Base-by-base conservation (phyloP, 768 basidiomycete species). In the Candolleomyces efflorescens region DNA sequence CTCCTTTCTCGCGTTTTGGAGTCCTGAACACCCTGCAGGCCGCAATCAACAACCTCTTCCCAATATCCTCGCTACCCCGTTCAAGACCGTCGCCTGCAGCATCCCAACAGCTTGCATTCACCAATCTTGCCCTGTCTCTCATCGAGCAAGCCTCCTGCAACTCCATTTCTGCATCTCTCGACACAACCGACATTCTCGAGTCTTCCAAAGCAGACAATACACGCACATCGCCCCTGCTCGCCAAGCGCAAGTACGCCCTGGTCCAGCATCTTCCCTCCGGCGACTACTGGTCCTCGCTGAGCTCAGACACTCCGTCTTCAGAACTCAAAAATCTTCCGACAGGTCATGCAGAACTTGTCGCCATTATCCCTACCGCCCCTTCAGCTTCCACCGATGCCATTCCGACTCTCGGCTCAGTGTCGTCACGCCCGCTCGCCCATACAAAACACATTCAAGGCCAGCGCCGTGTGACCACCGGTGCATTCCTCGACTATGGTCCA, bases 271-370 rank as follows among this genome's bases (percentile, higher is more conserved):
- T 94, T 6, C 89, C 92, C 0, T 80, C 77, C 1, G 90, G 85
- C 39, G 86, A 87, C 58, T 91, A 84, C 75, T 94, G 90, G 86
- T 80, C 89, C 15, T 90, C 91, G 24, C 79, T 86, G 54, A 81
- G 78, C 65, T 78, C 83, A 20, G 68, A 77, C 69, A 55, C 68
- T 65, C 55, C 74, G 67, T 36, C 74, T 63, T 51, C 72, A 61
- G 45, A 66, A 54, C 62, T 84, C 55, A 84, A 79, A 63, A 73
- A 78, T 60, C 68, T 88, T 13, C 70, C 77, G 18, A 85, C 85
- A 5, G 88, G 79, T 27, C 80, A 89, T 58, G 87, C 91, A 12
- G 89, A 92, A 58, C 81, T 94, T 54, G 89, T 89, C 20, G 82
- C 85, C 50, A 75, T 92, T 65, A 73, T 92, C 15, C 89, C 90